Base-by-base conservation (phyloP, 768 basidiomycete genomes). In the Mycena rosella region DNA sequence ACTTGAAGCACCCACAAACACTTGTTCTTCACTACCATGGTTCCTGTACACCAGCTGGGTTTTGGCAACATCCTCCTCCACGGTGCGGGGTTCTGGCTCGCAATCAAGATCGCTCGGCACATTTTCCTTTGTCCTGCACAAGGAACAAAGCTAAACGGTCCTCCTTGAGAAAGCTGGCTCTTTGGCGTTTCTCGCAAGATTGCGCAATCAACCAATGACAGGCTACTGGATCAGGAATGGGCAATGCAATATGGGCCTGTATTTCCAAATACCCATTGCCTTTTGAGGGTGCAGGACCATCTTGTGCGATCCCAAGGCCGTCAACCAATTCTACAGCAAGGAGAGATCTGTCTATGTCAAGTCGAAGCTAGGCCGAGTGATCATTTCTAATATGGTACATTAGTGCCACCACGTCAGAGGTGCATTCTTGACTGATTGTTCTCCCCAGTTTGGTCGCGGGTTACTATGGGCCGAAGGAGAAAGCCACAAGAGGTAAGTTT, bases 231-330 rank as follows among this genome's bases (percentile, higher is more conserved):
- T 66, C 75, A 79, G 61, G 61, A 74, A 10, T 80, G 80, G 80
- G 74, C 72, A 17, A 69, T 66, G 48, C 51, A 76, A 56, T 80
- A 78, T 47, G 80, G 80, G 45, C 36, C 77, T 30, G 78, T 77
- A 6, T 80, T 66, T 64, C n/a, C 40, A 69, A 22, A 56, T 78
- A 5, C 75, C 78, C 0, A 65, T 67, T 5, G 38, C 52, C 1
- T 71, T 74, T 26, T 57, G 69, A 11, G 54, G 54, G 15, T 59
- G 47, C 36, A 58, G 42, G 26, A 58, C 69, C 53, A 62, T 75
- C 29, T 59, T 76, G 11, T 65, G 66, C 53, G 75, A 76, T 63
- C 74, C 75, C 1, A 76, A 74, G 51, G 75, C 75, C 18, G 71
- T 74, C 22, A 61, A 64, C 27, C 73, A 76, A 48, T 75, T 74